Evolutionary conservation across 2,329 filamentous ascomycete genomes (phyloP).

Genomic region (Monilinia fructicola): DNA sequence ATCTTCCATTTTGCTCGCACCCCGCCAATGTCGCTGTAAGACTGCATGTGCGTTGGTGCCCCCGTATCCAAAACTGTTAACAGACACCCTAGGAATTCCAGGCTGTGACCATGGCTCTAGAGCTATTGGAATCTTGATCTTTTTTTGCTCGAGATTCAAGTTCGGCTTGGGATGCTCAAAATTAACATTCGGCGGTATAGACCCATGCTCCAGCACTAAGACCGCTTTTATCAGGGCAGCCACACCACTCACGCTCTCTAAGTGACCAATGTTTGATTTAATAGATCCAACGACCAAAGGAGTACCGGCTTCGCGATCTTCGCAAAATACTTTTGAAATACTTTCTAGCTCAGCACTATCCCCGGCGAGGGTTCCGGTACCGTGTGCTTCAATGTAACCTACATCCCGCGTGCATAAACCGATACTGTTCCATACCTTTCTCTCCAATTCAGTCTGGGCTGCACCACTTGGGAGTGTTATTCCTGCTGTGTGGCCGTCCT

Average conservation of each 20-base stretch:
- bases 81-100: conserved; percentile 31
- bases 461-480: too few species aligned
- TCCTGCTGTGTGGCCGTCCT: conserved; percentile 7
- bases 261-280: conserved; percentile 48
- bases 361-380: conserved; percentile 20
- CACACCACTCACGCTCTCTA: conserved; percentile 45
- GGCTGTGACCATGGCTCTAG: too few species aligned
- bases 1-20: too few species aligned
- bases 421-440: too few species aligned
- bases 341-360: background rate
- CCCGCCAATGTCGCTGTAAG: too few species aligned
- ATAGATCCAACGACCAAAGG: conserved; percentile 25
- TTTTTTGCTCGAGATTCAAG: too few species aligned
- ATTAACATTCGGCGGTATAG: conserved; percentile 29
- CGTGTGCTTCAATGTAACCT: conserved; percentile 38
- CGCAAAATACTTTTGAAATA: too few species aligned
- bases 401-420: too few species aligned
- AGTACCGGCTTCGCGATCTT: too few species aligned
- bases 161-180: conserved; percentile 29
- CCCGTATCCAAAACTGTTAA: conserved; percentile 26
- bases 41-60: conserved; percentile 27
- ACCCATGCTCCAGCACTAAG: conserved; percentile 40
- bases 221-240: conserved; percentile 48
- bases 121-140: too few species aligned
- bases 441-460: too few species aligned